phyloP scores from a whole-genome alignment of 2,329 filamentous ascomycete genomes.

The Ramichloridium luteum region DNA sequence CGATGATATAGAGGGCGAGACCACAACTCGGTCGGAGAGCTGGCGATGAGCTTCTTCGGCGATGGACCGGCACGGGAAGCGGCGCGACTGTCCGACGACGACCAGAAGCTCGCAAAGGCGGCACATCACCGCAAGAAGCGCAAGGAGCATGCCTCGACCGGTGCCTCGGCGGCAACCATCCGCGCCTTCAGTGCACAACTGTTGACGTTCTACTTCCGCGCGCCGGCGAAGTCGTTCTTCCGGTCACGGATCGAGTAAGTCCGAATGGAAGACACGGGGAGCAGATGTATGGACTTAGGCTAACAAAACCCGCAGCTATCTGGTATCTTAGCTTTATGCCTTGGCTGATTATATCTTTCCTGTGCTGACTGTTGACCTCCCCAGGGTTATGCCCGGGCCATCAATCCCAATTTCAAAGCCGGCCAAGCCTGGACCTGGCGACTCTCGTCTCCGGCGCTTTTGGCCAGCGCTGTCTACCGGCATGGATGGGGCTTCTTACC shows the following conservation, averaged over 20 bases:
- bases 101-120: too few relatives aligned
- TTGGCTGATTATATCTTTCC: too few relatives aligned
- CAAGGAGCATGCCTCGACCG: slow-evolving; percentile 51
- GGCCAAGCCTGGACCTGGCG: slow-evolving; percentile 46
- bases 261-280: background rate
- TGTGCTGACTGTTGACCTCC: background rate
- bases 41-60: slow-evolving; percentile 6
- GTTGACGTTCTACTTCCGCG: slow-evolving; percentile 82
- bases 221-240: slow-evolving; percentile 87
- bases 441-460: slow-evolving; percentile 56
- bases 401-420: slow-evolving; percentile 43
- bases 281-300: too few relatives aligned
- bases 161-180: slow-evolving; percentile 73
- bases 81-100: too few relatives aligned
- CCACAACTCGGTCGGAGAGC: too few relatives aligned
- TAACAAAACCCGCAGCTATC: too few relatives aligned
- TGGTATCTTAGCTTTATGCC: too few relatives aligned
- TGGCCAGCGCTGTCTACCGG: slow-evolving; percentile 54
- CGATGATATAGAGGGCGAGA: too few relatives aligned
- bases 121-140: slow-evolving; percentile 28
- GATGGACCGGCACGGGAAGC: too few relatives aligned
- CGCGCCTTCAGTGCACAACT: slow-evolving; percentile 73
- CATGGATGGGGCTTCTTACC: slow-evolving; percentile 64
- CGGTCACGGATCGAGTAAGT: slow-evolving; percentile 76
- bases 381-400: slow-evolving; percentile 50